Base-by-base conservation (phyloP, 2,329 filamentous ascomycete genomes). In the Aspergillus eucalypticola region DNA sequence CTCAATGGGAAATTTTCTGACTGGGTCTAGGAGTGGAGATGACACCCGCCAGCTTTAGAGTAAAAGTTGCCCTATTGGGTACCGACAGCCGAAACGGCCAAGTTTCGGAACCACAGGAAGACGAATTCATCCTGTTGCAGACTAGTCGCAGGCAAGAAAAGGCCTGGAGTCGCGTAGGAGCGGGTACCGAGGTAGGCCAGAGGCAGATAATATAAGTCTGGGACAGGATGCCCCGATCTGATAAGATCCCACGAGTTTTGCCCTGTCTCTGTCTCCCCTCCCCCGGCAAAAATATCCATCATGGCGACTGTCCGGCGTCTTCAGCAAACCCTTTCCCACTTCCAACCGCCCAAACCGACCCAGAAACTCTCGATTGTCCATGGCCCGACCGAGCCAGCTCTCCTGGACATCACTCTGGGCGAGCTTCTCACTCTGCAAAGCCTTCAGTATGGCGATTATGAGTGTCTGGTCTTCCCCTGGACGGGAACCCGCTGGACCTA, bases 391-490 rank as follows among this genome's bases (percentile, higher is more conserved):
- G 83, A 90, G 64, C 88, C 89, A 60, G 86, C 87, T 1, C 82
- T 93, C 39, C 81, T 90, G 51, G 86, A 91, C 61, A 77, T 92
- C 53, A 92, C 89, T 0, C 82, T 93, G 7, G 88, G 88, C 5
- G 88, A 91, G 71, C 82, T 93, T 1, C 81, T 93, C 41, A 87
- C 89, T 61, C 81, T 90, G 13, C 90, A 93, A 75, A 87, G 84
- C 48, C 81, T 86, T 53, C 82, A 86, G 51, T 86, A 90, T 73
- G 84, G 86, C 23, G 80, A 84, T 54, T 82, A 84, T 56, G 89
- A 92, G 71, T 90, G 86, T 61, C 75, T 93, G 44, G 83, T 92
- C 23, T 89, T 90, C 54, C 88, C 90, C 0, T 92, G 89, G 89
- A 92, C 89, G 0, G 87, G 86, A 1, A 84, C 88, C 3, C 81